Conservation (phyloP, 2,329 filamentous ascomycete genomes). For the Didymella keratinophila region DNA sequence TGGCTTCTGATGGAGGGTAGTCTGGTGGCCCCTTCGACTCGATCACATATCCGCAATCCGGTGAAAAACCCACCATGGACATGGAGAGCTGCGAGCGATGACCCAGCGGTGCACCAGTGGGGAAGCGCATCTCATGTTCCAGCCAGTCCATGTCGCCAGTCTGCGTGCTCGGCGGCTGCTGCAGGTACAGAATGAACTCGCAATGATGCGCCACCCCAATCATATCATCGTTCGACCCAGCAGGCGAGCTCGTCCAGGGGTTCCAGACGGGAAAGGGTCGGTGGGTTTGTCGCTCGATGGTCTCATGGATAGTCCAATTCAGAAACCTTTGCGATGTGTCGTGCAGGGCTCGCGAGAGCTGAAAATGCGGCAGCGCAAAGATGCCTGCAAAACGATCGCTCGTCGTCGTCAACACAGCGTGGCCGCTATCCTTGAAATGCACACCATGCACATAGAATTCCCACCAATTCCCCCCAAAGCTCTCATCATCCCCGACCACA, state of each 20-base stretch:
- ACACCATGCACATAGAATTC: slow-evolving; percentile 82
- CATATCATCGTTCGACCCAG: slow-evolving; percentile 63
- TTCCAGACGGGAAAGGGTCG: slow-evolving; percentile 63
- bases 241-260: slow-evolving; percentile 78
- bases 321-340: slow-evolving; percentile 62
- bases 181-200: slow-evolving; percentile 87
- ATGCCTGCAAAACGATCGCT: slow-evolving; percentile 90
- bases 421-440: slow-evolving; percentile 83
- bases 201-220: slow-evolving; percentile 78
- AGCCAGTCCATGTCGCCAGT: slow-evolving; percentile 57
- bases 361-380: slow-evolving; percentile 85
- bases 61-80: slow-evolving; percentile 69
- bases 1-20: slow-evolving; percentile 58
- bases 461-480: slow-evolving; percentile 73
- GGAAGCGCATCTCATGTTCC: slow-evolving; percentile 67
- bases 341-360: slow-evolving; percentile 65
- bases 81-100: slow-evolving; percentile 62
- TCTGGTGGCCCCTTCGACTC: slow-evolving; percentile 67
- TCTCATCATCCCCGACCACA: slow-evolving; percentile 74
- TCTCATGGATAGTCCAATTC: slow-evolving; percentile 73
- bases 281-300: slow-evolving; percentile 70
- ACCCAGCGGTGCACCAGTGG: slow-evolving; percentile 64
- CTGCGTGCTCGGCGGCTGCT: slow-evolving; percentile 60
- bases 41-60: slow-evolving; percentile 71
- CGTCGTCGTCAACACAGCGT: slow-evolving; percentile 82